Evolutionary conservation across 345 rosid species (phyloP).

Genomic region (Laguncularia racemosa): DNA sequence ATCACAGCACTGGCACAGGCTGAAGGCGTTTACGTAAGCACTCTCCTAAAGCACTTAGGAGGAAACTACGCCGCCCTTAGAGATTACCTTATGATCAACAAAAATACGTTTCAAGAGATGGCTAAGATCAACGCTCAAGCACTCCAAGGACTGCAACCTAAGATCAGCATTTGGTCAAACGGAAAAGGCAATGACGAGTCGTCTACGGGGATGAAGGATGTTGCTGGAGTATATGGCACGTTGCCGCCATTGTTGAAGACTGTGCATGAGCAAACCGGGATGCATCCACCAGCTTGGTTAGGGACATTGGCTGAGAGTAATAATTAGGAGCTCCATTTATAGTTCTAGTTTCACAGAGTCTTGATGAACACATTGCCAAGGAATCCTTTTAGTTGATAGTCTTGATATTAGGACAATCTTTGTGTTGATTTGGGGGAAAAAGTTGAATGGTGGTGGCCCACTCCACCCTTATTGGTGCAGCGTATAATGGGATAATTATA

Average conservation of each 20-base stretch:
- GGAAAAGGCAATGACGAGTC: constrained; percentile 17
- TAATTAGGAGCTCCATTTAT: no score
- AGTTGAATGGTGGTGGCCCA: no score
- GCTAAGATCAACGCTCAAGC: constrained; percentile 57
- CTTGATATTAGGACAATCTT: no score
- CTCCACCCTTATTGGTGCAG: no score
- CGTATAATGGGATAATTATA: no score
- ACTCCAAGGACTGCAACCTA: constrained; percentile 53
- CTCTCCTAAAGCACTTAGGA: constrained; percentile 42
- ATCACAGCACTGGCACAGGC: constrained; percentile 48
- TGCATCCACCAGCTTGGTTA: constrained; percentile 67
- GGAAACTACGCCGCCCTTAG: constrained; percentile 49
- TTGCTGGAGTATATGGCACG: constrained; percentile 63
- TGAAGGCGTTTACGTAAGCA: constrained; percentile 50
- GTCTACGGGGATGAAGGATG: constrained; percentile 36
- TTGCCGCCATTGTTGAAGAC: constrained; percentile 69
- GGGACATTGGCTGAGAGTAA: constrained; percentile 25
- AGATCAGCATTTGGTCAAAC: constrained; percentile 63
- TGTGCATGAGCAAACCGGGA: constrained; percentile 75
- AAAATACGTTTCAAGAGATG: constrained; percentile 39
- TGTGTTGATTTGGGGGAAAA: no score
- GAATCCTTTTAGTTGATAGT: no score
- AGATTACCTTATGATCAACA: constrained; percentile 58
- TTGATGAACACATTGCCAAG: no score
- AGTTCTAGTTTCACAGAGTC: no score